Evolutionary conservation across 305 asterid genomes (phyloP).

Genomic region (Stenogyne calaminthoides): DNA sequence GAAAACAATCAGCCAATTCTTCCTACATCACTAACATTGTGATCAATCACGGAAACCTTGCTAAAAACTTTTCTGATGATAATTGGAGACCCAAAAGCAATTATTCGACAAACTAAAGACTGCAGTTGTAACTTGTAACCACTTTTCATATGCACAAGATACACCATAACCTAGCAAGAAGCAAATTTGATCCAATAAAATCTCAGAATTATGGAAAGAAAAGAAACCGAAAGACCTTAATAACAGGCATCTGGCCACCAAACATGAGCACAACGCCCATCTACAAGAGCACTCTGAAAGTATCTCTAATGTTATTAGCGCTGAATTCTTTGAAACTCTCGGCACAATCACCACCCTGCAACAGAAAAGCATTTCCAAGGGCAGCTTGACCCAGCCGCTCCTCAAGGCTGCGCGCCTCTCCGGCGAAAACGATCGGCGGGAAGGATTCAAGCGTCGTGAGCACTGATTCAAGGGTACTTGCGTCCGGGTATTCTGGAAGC

Average conservation of each 20-base stretch:
- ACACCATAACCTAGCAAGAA: neutral
- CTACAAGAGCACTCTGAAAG: slow-evolving; percentile 48
- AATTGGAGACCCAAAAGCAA: neutral
- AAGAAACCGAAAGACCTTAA: slow-evolving; percentile 37
- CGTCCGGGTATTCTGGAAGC: slow-evolving; percentile 49
- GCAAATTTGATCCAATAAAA: neutral
- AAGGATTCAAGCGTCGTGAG: slow-evolving; percentile 44
- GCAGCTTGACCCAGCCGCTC: slow-evolving; percentile 51
- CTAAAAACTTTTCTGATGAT: neutral
- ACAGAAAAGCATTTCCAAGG: slow-evolving; percentile 44
- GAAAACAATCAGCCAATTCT: neutral
- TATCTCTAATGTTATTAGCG: slow-evolving; percentile 51
- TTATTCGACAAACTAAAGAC: neutral
- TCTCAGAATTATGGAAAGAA: neutral
- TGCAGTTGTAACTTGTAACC: neutral
- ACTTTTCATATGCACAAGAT: neutral
- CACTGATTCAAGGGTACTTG: slow-evolving; percentile 38
- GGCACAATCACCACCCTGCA: slow-evolving; percentile 59
- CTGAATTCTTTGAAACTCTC: slow-evolving; percentile 57
- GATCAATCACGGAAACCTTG: neutral
- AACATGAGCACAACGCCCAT: slow-evolving; percentile 55
- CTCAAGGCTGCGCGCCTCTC: slow-evolving; percentile 57
- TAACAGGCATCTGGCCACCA: slow-evolving; percentile 54
- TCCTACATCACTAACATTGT: neutral
- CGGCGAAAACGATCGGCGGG: slow-evolving; percentile 55